Conservation (phyloP, 208 protist species). For the Crithidia thermophila region DNA sequence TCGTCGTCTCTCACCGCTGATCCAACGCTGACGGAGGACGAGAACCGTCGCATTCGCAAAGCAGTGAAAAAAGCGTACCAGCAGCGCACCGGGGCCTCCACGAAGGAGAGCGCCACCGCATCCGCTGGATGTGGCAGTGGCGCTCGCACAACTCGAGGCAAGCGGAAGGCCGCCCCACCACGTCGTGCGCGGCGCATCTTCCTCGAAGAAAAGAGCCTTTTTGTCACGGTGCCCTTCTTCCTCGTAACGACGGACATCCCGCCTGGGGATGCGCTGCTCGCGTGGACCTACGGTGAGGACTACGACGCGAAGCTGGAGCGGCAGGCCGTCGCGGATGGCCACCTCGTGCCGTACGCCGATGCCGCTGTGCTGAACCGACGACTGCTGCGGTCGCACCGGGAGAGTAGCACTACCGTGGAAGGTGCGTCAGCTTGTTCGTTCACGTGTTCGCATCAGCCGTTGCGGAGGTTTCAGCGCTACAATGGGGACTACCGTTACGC, state of each 20-base stretch:
- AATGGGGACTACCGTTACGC: conserved; percentile 80
- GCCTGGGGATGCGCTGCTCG: conserved; percentile 63
- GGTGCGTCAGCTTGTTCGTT: no score
- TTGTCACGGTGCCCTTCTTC: conserved; percentile 84
- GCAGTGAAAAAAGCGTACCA: not conserved
- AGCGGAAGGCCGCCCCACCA: conserved; percentile 13
- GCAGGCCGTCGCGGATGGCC: conserved; percentile 57
- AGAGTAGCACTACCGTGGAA: not conserved
- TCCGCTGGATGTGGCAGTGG: no score
- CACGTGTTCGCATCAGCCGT: no score
- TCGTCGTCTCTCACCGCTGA: not conserved
- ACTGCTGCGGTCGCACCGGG: not conserved
- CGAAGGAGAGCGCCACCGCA: no score
- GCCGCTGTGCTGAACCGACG: conserved; percentile 64
- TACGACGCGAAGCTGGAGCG: conserved; percentile 89
- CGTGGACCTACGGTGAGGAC: conserved; percentile 89
- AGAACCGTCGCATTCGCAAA: not conserved
- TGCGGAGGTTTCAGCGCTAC: conserved; percentile 62
- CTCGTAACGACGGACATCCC: conserved; percentile 76
- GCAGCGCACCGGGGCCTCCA: no score
- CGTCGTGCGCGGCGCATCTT: conserved; percentile 40
- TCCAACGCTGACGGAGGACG: not conserved
- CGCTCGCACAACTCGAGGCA: no score
- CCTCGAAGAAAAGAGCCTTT: conserved; percentile 62
- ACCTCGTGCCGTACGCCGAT: conserved; percentile 69